Conservation (phyloP, 2,329 filamentous ascomycete genomes). For the Magnaporthiopsis rhizophila region DNA sequence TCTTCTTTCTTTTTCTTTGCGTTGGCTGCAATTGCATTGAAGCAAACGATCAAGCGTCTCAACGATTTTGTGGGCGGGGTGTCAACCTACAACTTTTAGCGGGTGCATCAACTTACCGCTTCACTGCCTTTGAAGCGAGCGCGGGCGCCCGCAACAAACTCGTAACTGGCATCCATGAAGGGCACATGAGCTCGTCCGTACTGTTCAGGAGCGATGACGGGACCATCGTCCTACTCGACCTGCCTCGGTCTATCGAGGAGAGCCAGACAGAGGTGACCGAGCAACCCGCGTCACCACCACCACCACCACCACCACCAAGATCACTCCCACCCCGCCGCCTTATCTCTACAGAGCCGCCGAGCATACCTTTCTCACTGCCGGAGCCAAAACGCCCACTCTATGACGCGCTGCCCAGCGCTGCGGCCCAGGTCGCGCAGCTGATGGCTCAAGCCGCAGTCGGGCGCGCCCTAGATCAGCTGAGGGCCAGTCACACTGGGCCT, state of each 20-base stretch:
- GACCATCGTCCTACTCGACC: conserved; percentile 55
- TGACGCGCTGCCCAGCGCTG: conserved; percentile 18
- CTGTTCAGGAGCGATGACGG: conserved; percentile 44
- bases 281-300: background rate
- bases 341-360: conserved; percentile 35
- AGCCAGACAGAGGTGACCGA: conserved; percentile 41
- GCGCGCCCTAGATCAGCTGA: conserved; percentile 32
- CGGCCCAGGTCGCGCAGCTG: conserved; percentile 44
- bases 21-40: no score
- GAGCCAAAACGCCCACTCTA: conserved; percentile 32
- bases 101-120: no score
- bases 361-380: conserved; percentile 40
- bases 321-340: conserved; percentile 21
- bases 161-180: background rate
- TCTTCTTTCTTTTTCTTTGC: no score
- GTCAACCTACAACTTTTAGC: no score
- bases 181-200: background rate
- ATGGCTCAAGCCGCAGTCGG: conserved; percentile 42
- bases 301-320: background rate
- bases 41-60: no score
- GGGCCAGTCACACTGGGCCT: conserved; percentile 27
- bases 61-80: no score
- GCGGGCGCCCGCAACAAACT: background rate
- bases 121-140: no score
- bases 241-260: conserved; percentile 61